A percentile compares a stretch with the other conserved stretches of the same genome.
phyloP scores from a whole-genome alignment of 2,329 filamentous ascomycete species.

The Elsinoe fawcettii region DNA sequence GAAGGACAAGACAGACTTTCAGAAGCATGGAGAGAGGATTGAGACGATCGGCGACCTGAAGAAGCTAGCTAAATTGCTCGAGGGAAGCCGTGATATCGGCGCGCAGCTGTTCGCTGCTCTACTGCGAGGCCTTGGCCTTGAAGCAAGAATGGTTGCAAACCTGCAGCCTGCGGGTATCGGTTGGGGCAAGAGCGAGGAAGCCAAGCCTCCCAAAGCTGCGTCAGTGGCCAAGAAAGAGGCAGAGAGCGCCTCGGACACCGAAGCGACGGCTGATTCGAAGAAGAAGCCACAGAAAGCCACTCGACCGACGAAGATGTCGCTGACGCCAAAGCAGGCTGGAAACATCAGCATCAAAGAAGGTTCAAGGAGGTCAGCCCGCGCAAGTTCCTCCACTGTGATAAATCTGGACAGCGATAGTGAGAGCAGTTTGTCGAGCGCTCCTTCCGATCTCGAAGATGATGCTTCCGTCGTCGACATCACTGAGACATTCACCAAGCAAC shows the following conservation, averaged over 20 bases:
- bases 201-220: conserved; percentile 43
- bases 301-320: conserved; percentile 17
- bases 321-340: conserved; percentile 21
- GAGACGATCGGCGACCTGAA: conserved; percentile 60
- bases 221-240: conserved; percentile 21
- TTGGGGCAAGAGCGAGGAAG: conserved; percentile 81
- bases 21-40: conserved; percentile 69
- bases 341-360: conserved; percentile 27
- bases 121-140: conserved; percentile 69
- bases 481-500: conserved; percentile 37
- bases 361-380: conserved; percentile 21
- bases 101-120: conserved; percentile 85
- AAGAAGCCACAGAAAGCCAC: conserved; percentile 17
- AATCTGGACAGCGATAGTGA: conserved; percentile 42
- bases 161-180: conserved; percentile 83
- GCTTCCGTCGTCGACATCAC: conserved; percentile 52
- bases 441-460: conserved; percentile 35
- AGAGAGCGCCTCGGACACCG: conserved; percentile 9
- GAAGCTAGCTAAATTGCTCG: conserved; percentile 57
- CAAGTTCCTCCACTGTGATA: conserved; percentile 23
- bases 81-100: conserved; percentile 79
- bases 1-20: conserved; percentile 52
- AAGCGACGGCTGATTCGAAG: conserved; percentile 1
- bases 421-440: conserved; percentile 35
- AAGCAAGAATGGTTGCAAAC: conserved; percentile 74